Evolutionary conservation across 2,329 filamentous ascomycete genomes (phyloP).

Genomic region (Epichloe gansuensis): DNA sequence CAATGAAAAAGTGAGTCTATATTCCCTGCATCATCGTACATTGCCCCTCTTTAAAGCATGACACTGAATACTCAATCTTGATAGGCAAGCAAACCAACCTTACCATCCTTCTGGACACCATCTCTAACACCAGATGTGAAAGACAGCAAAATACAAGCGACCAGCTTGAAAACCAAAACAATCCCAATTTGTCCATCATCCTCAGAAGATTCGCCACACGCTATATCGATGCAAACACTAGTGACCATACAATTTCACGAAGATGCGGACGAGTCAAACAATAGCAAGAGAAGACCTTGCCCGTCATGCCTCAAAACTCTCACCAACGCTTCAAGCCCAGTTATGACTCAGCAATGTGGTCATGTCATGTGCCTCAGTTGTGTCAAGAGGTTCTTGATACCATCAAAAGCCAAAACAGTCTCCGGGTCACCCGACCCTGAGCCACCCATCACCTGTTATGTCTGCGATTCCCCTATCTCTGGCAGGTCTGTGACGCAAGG

Average conservation of each 20-base stretch:
- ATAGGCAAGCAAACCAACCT: conserved; percentile 50
- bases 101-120: conserved; percentile 90
- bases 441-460: conserved; percentile 52
- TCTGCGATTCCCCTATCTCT: conserved; percentile 72
- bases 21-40: not conserved
- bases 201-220: conserved; percentile 51
- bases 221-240: conserved; percentile 66
- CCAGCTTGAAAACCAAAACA: conserved; percentile 51
- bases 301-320: conserved; percentile 77
- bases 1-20: conserved; percentile 49
- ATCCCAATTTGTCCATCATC: conserved; percentile 69
- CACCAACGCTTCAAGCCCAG: conserved; percentile 69
- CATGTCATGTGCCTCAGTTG: conserved; percentile 85
- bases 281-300: conserved; percentile 44
- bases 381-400: conserved; percentile 69
- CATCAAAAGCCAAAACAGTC: conserved; percentile 28
- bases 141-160: conserved; percentile 37
- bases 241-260: conserved; percentile 67
- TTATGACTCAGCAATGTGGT: conserved; percentile 77
- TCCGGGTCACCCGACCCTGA: conserved; percentile 30
- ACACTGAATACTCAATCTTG: conserved; percentile 22
- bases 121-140: conserved; percentile 55
- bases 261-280: conserved; percentile 41
- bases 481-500: conserved; percentile 30
- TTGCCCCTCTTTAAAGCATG: not conserved